Evolutionary conservation across 345 rosid genomes (phyloP).

Genomic region (Salix udensis): DNA sequence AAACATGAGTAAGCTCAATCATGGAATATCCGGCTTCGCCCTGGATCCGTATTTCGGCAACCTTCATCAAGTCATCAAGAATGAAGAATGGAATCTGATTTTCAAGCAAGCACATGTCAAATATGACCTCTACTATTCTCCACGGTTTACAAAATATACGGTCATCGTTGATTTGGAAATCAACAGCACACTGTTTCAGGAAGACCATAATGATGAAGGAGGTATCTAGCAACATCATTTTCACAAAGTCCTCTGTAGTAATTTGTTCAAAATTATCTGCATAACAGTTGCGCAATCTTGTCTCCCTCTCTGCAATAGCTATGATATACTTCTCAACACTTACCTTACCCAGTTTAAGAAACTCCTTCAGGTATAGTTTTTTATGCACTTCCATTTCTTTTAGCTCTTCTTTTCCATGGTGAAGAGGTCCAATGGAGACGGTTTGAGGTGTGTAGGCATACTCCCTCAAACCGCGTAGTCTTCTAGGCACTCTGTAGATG

Average conservation of each 20-base stretch:
- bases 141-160: not conserved
- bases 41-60: not conserved
- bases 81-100: conserved; percentile 34
- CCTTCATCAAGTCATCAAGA: conserved; percentile 13
- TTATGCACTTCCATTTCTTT: conserved; percentile 18
- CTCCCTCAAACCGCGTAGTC: not conserved
- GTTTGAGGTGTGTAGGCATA: conserved; percentile 12
- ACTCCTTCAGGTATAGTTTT: not conserved
- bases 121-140: not conserved
- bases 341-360: not conserved
- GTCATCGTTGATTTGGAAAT: not conserved
- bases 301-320: not conserved
- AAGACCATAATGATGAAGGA: conserved; percentile 7
- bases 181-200: accelerated
- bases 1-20: not conserved
- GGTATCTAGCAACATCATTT: conserved; percentile 7
- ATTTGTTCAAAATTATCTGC: not conserved
- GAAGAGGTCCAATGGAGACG: conserved; percentile 17
- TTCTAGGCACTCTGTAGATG: too few relatives aligned
- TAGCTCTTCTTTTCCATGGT: conserved; percentile 8
- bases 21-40: not conserved
- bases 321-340: not conserved
- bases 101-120: conserved; percentile 18
- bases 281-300: not conserved
- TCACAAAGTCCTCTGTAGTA: not conserved